phyloP scores from a whole-genome alignment of 1,284 basidiomycete species.

The Cryptococcus sp. region DNA sequence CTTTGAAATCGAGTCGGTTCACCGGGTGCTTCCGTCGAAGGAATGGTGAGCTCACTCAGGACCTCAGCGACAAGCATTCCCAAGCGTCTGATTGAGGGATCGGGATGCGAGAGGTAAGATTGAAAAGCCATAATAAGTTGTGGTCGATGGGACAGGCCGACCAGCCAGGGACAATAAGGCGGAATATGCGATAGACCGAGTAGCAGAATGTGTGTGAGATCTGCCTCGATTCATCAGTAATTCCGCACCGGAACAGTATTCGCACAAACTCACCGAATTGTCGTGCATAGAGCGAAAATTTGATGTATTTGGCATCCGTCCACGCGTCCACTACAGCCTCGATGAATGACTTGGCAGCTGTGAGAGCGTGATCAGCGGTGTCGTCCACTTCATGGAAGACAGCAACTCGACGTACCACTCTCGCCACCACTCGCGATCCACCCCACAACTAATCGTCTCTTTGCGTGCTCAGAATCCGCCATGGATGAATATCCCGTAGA shows the following conservation, averaged over 20 bases:
- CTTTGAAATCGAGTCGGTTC: slow-evolving; percentile 6
- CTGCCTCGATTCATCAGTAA: slow-evolving; percentile 50
- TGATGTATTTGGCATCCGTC: slow-evolving; percentile 52
- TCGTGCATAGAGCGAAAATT: slow-evolving; percentile 44
- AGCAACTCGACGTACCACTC: slow-evolving; percentile 11
- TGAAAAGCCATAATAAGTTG: slow-evolving; percentile 73
- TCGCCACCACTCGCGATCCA: slow-evolving; percentile 32
- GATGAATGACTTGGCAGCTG: slow-evolving; percentile 54
- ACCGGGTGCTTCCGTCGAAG: slow-evolving; percentile 11
- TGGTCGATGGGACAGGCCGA: slow-evolving; percentile 56
- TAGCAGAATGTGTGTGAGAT: slow-evolving; percentile 70
- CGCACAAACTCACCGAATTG: slow-evolving; percentile 41
- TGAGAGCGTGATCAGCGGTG: slow-evolving; percentile 54
- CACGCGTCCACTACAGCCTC: slow-evolving; percentile 44
- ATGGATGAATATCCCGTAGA: background rate
- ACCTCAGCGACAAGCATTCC: slow-evolving; percentile 93
- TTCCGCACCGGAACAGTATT: background rate
- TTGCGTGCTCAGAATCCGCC: slow-evolving; percentile 15
- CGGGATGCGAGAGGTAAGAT: slow-evolving; percentile 74
- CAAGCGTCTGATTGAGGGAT: slow-evolving; percentile 74
- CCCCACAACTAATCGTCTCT: slow-evolving; percentile 34
- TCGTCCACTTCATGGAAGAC: background rate
- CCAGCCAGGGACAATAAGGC: slow-evolving; percentile 53
- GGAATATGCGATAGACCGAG: slow-evolving; percentile 65
- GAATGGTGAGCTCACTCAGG: slow-evolving; percentile 43